Evolutionary conservation across 1,139 yeast genomes (phyloP), one percentile per base, ranked within the genome.

Genomic region (Protomyces inundatus): DNA sequence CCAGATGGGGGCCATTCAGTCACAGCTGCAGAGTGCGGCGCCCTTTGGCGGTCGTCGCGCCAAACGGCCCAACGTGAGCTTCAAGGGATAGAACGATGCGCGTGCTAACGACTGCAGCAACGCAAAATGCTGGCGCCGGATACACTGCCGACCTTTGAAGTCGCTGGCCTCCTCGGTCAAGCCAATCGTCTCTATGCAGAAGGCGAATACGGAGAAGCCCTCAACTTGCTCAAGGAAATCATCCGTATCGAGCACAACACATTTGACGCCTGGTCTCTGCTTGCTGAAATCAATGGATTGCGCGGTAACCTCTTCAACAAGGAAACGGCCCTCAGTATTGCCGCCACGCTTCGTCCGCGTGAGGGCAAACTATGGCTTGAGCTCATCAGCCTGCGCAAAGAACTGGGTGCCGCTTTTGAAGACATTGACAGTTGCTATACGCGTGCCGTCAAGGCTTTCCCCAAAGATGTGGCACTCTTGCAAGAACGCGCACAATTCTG

Each of bases 301-400:
- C 84, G 84, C 66, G 90, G 88, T 0, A 81, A 87, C 61, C 74
- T 81, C 61, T 83, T 85, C 68, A 86, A 86, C 70, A 88, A 96
- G 67, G 85, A 96, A 71, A 83, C 84, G 66, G 85, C 89, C 45
- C 88, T 96, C 88, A 80, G 89, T 65, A 76, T 87, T 46, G 97
- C 96, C 0, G 96, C 96, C 0, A 90, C 86, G 72, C 78, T 88
- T 36, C 88, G 87, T 69, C 86, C 90, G 2, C 82, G 85, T 74
- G 95, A 89, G 74, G 82, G 83, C 66, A 87, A 84, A 35, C 86
- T 90, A 68, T 93, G 98, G 98, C 84, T 84, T 40, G 84, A 82
- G 55, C 90, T 90, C 40, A 98, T 95, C 0, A 88, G 85, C 64
- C 75, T 89, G 65, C 86, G 96, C 65, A 79, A 80, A 4, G 87